A percentile compares a stretch with the other conserved stretches of the same genome.
Evolutionary conservation across 345 rosid genomes (phyloP).

Genomic region (Passiflora organensis): DNA sequence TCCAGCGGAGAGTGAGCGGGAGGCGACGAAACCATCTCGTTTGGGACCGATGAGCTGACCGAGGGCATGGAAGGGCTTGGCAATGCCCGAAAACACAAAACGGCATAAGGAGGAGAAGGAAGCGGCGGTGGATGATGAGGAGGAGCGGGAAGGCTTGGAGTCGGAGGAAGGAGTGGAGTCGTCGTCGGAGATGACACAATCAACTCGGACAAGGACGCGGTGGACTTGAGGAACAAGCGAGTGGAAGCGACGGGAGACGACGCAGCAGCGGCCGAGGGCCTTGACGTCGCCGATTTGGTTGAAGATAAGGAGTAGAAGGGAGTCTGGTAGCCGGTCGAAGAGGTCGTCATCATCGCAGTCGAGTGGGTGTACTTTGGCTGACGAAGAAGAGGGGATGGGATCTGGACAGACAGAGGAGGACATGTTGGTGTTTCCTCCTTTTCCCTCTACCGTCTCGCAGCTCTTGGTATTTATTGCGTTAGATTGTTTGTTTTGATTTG

Average conservation of each 20-base stretch:
- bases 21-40: conserved; percentile 8
- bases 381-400: conserved; percentile 52
- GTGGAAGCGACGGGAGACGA: conserved; percentile 71
- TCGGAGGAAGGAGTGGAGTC: conserved; percentile 38
- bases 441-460: neutral
- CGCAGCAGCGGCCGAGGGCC: conserved; percentile 87
- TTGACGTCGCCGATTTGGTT: conserved; percentile 89
- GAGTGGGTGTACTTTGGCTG: conserved; percentile 23
- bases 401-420: conserved; percentile 32
- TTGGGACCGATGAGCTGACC: conserved; percentile 61
- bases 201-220: conserved; percentile 81
- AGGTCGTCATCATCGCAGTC: conserved; percentile 37
- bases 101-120: conserved; percentile 47
- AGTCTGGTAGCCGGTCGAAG: conserved; percentile 82
- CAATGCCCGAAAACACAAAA: conserved; percentile 56
- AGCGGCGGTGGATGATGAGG: conserved; percentile 6
- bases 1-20: conserved; percentile 35
- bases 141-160: conserved; percentile 50
- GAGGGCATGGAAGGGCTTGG: conserved; percentile 74
- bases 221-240: conserved; percentile 76
- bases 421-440: neutral
- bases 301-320: conserved; percentile 68
- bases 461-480: neutral
- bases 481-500: neutral
- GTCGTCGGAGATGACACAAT: conserved; percentile 90